Percentiles rank a stretch among this genome's conserved stretches.
Evolutionary conservation across 805 yeast genomes (phyloP).

Genomic region (Pichia membranifaciens): DNA sequence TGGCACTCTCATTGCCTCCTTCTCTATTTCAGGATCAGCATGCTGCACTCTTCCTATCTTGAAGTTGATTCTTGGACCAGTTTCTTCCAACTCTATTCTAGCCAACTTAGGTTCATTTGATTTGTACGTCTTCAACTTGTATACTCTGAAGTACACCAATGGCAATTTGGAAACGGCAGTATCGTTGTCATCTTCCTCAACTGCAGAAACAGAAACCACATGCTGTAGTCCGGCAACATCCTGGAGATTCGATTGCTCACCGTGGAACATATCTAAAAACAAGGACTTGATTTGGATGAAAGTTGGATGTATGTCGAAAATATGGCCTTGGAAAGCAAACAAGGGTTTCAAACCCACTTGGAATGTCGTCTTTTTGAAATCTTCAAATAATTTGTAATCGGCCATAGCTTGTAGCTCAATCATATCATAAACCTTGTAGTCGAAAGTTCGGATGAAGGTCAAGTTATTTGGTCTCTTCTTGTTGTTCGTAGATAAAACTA

Average conservation of each 20-base stretch:
- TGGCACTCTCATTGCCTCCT: slow-evolving; percentile 79
- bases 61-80: slow-evolving; percentile 94
- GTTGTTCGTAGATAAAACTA: slow-evolving; percentile 73
- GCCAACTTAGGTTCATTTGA: slow-evolving; percentile 82
- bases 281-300: slow-evolving; percentile 81
- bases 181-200: slow-evolving; percentile 70
- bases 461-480: slow-evolving; percentile 92
- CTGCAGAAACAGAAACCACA: slow-evolving; percentile 73
- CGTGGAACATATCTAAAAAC: slow-evolving; percentile 87
- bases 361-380: slow-evolving; percentile 76
- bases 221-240: slow-evolving; percentile 95
- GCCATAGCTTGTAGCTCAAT: slow-evolving; percentile 73
- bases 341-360: slow-evolving; percentile 88
- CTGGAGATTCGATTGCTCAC: slow-evolving; percentile 69
- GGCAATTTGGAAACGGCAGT: slow-evolving; percentile 60
- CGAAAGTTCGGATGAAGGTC: slow-evolving; percentile 85
- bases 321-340: slow-evolving; percentile 89
- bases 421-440: slow-evolving; percentile 89
- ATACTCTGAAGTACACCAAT: slow-evolving; percentile 81
- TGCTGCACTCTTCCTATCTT: slow-evolving; percentile 79
- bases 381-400: slow-evolving; percentile 65
- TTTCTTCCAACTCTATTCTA: slow-evolving; percentile 88
- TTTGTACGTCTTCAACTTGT: slow-evolving; percentile 71
- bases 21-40: slow-evolving; percentile 82
- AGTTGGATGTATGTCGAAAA: slow-evolving; percentile 84